A percentile compares a stretch with the other conserved stretches of the same genome.
phyloP scores from a whole-genome alignment of 23 red algal genomes.

The Gracilaria gracilis region DNA sequence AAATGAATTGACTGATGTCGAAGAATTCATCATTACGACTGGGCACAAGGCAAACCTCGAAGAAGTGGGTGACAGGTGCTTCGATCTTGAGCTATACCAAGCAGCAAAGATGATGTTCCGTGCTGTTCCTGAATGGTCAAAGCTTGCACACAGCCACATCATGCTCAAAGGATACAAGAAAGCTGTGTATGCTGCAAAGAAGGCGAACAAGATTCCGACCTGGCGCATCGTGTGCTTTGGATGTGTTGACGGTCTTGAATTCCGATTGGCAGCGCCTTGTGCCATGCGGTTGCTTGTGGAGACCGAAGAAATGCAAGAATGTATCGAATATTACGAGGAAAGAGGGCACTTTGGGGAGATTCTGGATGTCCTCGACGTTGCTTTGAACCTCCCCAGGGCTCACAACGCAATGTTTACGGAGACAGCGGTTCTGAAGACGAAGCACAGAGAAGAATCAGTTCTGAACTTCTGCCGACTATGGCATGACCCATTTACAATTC shows the following conservation, averaged over 20 bases:
- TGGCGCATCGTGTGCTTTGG: too few species aligned
- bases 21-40: slow-evolving; percentile 80
- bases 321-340: slow-evolving; percentile 89
- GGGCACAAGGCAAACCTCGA: slow-evolving; percentile 88
- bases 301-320: slow-evolving; percentile 87
- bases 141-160: slow-evolving; percentile 84
- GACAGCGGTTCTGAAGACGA: too few species aligned
- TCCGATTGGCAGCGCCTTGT: slow-evolving; percentile 45
- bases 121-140: slow-evolving; percentile 65
- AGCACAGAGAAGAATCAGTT: too few species aligned
- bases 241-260: too few species aligned
- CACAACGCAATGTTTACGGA: too few species aligned
- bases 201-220: slow-evolving; percentile 86
- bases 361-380: too few species aligned
- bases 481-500: too few species aligned
- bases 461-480: too few species aligned
- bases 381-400: too few species aligned
- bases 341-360: slow-evolving; percentile 89
- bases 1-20: slow-evolving; percentile 79
- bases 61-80: too few species aligned
- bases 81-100: too few species aligned
- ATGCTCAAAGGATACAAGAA: slow-evolving; percentile 84
- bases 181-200: slow-evolving; percentile 90
- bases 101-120: too few species aligned
- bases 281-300: slow-evolving; percentile 89